Conservation (phyloP, 371 early-diverging fungal species). For the Umbelopsis sp. region DNA sequence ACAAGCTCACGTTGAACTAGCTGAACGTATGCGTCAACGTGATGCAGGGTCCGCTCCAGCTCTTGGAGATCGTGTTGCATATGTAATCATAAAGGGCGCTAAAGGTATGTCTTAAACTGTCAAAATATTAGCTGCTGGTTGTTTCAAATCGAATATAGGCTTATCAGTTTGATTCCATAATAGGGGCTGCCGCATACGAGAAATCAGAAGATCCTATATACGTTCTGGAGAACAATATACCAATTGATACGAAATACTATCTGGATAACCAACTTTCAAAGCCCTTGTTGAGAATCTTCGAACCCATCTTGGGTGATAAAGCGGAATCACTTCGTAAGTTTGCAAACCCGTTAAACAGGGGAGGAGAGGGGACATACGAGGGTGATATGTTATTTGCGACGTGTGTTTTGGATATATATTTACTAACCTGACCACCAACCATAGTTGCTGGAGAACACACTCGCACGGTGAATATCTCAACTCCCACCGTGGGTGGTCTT, state of each 20-base stretch:
- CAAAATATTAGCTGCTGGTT: neutral
- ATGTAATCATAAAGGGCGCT: constrained; percentile 95
- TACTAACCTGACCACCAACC: neutral
- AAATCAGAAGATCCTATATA: constrained; percentile 99
- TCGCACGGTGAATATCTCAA: constrained; percentile 82
- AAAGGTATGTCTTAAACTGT: constrained; percentile 55
- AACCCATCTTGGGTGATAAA: constrained; percentile 97
- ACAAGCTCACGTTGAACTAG: constrained; percentile 98
- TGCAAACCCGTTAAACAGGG: neutral
- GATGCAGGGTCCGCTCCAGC: constrained; percentile 97
- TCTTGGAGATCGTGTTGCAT: constrained; percentile 99
- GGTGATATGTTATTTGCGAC: too few species aligned
- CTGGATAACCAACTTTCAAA: constrained; percentile 98
- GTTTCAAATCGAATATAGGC: too few species aligned
- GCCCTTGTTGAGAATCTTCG: constrained; percentile 97
- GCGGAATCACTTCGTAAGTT: constrained; percentile 76
- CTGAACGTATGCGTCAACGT: constrained; percentile 96
- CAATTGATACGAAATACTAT: constrained; percentile 99
- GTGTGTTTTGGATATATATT: neutral
- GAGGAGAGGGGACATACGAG: neutral
- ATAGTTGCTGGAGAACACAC: constrained; percentile 92
- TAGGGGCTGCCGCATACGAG: constrained; percentile 91
- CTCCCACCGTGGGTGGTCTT: constrained; percentile 90
- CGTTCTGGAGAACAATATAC: constrained; percentile 98
- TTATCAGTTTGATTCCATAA: neutral